phyloP scores from a whole-genome alignment of 2,329 filamentous ascomycete species.

The Paraphaeosphaeria minitans region DNA sequence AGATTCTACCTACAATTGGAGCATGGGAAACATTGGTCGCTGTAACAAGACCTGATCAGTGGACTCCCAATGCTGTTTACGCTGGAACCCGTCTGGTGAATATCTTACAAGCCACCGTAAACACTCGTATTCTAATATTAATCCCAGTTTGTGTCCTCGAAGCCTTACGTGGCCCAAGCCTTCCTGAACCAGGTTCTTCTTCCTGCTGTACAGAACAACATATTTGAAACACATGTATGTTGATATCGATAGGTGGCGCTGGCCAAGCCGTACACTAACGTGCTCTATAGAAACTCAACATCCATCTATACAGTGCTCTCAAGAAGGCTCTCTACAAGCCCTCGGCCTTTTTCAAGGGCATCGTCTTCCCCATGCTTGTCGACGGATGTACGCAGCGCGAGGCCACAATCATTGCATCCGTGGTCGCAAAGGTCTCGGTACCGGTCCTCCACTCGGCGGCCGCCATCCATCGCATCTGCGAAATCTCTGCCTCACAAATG shows the following conservation, averaged over 20 bases:
- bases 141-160: conserved; percentile 74
- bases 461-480: conserved; percentile 87
- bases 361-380: conserved; percentile 86
- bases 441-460: conserved; percentile 92
- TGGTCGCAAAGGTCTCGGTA: conserved; percentile 82
- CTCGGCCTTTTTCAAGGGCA: conserved; percentile 93
- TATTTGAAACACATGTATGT: conserved; percentile 72
- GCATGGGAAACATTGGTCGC: conserved; percentile 89
- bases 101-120: not conserved
- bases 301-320: conserved; percentile 91
- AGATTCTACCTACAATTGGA: conserved; percentile 84
- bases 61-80: conserved; percentile 82
- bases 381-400: conserved; percentile 91
- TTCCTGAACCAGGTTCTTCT: conserved; percentile 89
- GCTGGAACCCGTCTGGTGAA: conserved; percentile 77
- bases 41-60: conserved; percentile 79
- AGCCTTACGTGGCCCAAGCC: conserved; percentile 76
- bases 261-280: not conserved
- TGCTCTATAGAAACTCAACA: conserved; percentile 71
- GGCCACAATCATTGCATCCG: conserved; percentile 87
- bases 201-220: conserved; percentile 90
- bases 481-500: conserved; percentile 91
- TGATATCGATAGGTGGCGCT: no score
- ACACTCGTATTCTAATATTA: not conserved
- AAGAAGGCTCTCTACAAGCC: conserved; percentile 95